These are phyloP conservation scores for Periconia sp. DNA, from an alignment of 2,329 filamentous ascomycete species.

Conservation along the genomic window DNA sequence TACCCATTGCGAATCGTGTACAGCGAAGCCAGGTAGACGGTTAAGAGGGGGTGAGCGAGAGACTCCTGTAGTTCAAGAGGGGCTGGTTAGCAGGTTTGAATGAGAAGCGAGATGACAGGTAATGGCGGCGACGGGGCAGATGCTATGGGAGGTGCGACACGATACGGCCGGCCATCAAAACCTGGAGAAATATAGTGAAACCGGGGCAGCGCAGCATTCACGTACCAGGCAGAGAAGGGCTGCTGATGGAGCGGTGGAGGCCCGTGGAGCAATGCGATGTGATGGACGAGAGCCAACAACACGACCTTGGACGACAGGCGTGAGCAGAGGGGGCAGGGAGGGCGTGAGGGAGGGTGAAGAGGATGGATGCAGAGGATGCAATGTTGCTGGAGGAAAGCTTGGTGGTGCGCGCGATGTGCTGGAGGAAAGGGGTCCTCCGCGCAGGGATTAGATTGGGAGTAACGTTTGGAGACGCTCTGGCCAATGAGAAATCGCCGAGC, in stretches of 20 bases:
- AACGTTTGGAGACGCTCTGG: slow-evolving; percentile 21
- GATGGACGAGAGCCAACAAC: slow-evolving; percentile 21
- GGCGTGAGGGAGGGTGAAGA: slow-evolving; percentile 18
- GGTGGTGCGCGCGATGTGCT: slow-evolving; percentile 28
- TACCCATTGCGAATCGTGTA: slow-evolving; percentile 41
- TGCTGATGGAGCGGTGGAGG: slow-evolving; percentile 37
- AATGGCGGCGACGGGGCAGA: slow-evolving; percentile 23
- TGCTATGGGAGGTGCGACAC: slow-evolving; percentile 36
- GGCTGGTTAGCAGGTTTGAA: slow-evolving; percentile 22
- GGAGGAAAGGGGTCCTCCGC: slow-evolving; percentile 38
- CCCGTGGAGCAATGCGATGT: slow-evolving; percentile 32
- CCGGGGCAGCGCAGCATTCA: slow-evolving; percentile 19
- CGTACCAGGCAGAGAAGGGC: slow-evolving; percentile 42
- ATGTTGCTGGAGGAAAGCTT: slow-evolving; percentile 38
- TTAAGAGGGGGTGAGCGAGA: slow-evolving; percentile 32
- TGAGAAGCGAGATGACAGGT: slow-evolving; percentile 15
- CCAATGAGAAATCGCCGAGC: slow-evolving; percentile 28
- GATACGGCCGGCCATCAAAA: slow-evolving; percentile 26
- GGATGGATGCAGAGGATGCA: slow-evolving; percentile 29
- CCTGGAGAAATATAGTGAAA: slow-evolving; percentile 37
- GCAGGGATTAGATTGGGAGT: slow-evolving; percentile 37
- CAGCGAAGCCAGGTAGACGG: slow-evolving; percentile 27
- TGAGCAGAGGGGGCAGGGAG: slow-evolving; percentile 21
- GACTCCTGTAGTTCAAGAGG: slow-evolving; percentile 29
- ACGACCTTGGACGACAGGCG: slow-evolving; percentile 8